Conservation (phyloP, 495 filamentous ascomycete genomes). For the Oleoguttula mirabilis region DNA sequence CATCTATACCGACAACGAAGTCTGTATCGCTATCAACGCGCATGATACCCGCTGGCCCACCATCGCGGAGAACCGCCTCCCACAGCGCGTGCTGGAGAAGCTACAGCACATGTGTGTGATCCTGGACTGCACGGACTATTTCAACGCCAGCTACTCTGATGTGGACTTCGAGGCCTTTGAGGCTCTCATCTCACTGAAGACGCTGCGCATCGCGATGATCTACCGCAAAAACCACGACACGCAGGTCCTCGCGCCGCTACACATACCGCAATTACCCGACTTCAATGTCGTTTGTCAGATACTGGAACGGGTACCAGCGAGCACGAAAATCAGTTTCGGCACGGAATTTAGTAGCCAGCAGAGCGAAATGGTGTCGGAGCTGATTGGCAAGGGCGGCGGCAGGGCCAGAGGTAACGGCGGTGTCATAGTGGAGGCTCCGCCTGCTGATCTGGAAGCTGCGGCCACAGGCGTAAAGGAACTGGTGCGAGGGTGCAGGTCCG, state of each 20-base stretch:
- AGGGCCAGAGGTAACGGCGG: not conserved
- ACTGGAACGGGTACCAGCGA: slow-evolving; percentile 9
- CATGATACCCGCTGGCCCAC: slow-evolving; percentile 14
- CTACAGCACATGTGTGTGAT: slow-evolving; percentile 15
- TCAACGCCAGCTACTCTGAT: slow-evolving; percentile 8
- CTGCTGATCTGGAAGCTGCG: slow-evolving; percentile 7
- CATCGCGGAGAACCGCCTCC: slow-evolving; percentile 11
- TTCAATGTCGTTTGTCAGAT: slow-evolving; percentile 13
- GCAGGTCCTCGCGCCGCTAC: slow-evolving; percentile 5
- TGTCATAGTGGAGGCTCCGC: slow-evolving; percentile 2
- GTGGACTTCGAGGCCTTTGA: slow-evolving; percentile 13
- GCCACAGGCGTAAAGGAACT: slow-evolving; percentile 4
- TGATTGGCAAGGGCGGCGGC: not conserved
- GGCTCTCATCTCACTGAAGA: slow-evolving; percentile 5
- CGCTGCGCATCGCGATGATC: slow-evolving; percentile 7
- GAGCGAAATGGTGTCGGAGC: not conserved
- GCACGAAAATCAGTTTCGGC: slow-evolving; percentile 1
- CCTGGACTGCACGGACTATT: slow-evolving; percentile 13
- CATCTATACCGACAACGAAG: slow-evolving; percentile 12
- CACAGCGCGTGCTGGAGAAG: slow-evolving; percentile 4
- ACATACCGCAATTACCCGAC: slow-evolving; percentile 4
- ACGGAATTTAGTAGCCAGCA: slow-evolving; percentile 2
- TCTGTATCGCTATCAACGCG: slow-evolving; percentile 10
- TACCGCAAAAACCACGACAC: slow-evolving; percentile 7
- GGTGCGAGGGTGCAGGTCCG: slow-evolving; percentile 5